Evolutionary conservation across 140 eudicot species (phyloP).

Genomic region (Bidens hawaiensis): DNA sequence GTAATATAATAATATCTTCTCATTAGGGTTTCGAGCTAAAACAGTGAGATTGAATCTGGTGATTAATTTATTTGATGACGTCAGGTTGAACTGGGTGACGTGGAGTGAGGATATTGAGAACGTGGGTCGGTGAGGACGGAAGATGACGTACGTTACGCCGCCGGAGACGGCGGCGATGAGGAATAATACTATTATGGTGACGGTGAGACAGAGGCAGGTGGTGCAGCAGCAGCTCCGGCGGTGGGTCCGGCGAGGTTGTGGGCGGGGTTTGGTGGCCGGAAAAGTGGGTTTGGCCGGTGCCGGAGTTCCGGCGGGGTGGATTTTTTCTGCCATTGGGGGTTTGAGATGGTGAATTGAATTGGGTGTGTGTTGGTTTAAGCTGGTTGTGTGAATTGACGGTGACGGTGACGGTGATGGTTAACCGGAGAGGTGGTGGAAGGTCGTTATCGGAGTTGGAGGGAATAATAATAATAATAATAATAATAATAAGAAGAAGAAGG

Average conservation of each 20-base stretch:
- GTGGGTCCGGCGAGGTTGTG: slow-evolving; percentile 58
- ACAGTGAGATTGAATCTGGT: slow-evolving; percentile 51
- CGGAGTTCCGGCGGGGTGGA: slow-evolving; percentile 60
- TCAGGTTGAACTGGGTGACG: slow-evolving; percentile 56
- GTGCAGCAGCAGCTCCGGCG: slow-evolving; percentile 77
- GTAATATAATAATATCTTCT: slow-evolving; percentile 49
- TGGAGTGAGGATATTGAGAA: slow-evolving; percentile 60
- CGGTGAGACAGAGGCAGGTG: slow-evolving; percentile 54
- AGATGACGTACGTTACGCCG: slow-evolving; percentile 57
- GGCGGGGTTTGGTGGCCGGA: slow-evolving; percentile 69
- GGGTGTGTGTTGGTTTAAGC: not conserved
- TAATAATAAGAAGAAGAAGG: too few relatives aligned
- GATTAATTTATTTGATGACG: slow-evolving; percentile 37
- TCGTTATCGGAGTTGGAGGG: slow-evolving; percentile 34
- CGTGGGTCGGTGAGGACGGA: slow-evolving; percentile 84
- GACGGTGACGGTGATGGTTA: slow-evolving; percentile 18
- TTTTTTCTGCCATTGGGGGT: slow-evolving; percentile 59
- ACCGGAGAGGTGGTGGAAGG: slow-evolving; percentile 32
- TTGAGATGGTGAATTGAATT: not conserved
- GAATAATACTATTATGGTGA: slow-evolving; percentile 35
- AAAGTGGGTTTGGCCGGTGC: slow-evolving; percentile 34
- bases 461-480: too few relatives aligned
- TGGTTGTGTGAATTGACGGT: not conserved
- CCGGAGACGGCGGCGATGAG: slow-evolving; percentile 63
- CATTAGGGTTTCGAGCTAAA: slow-evolving; percentile 69